These are phyloP conservation scores for Pythium scleroteichum DNA, from an alignment of 352 stramenopile genomes.

Conservation along the genomic window DNA sequence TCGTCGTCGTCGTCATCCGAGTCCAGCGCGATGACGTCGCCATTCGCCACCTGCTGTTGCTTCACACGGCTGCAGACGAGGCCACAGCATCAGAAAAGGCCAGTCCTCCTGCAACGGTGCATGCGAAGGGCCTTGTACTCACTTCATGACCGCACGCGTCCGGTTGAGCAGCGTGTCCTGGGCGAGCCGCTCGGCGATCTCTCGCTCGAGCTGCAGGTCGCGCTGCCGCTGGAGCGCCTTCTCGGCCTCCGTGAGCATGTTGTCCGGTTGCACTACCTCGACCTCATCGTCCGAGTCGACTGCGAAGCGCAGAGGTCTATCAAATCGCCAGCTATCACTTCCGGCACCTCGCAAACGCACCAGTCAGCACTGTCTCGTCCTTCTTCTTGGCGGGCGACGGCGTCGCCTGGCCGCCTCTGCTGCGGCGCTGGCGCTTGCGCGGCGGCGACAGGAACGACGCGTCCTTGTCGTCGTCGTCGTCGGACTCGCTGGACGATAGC, in stretches of 20 bases:
- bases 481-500: conserved; percentile 27
- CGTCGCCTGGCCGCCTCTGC: neutral
- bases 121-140: neutral
- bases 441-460: conserved; percentile 13
- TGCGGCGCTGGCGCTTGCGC: conserved; percentile 5
- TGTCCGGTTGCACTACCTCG: conserved; percentile 29
- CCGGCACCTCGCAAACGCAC: neutral
- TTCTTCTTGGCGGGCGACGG: conserved; percentile 7
- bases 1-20: conserved; percentile 53
- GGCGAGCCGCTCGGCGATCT: conserved; percentile 53
- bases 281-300: conserved; percentile 30
- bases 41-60: conserved; percentile 21
- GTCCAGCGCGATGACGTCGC: conserved; percentile 56
- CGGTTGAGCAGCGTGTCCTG: conserved; percentile 61
- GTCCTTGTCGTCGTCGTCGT: conserved; percentile 18
- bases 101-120: too few relatives aligned
- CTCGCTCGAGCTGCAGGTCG: conserved; percentile 45
- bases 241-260: conserved; percentile 27
- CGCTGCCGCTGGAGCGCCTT: conserved; percentile 34
- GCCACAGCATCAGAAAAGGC: too few relatives aligned
- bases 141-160: conserved; percentile 63
- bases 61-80: conserved; percentile 36
- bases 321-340: too few relatives aligned
- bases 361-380: neutral
- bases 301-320: too few relatives aligned